A percentile compares a stretch with the other conserved stretches of the same genome.
Evolutionary conservation across 768 basidiomycete genomes (phyloP).

Genomic region (Phylloporus rhodoxanthus): DNA sequence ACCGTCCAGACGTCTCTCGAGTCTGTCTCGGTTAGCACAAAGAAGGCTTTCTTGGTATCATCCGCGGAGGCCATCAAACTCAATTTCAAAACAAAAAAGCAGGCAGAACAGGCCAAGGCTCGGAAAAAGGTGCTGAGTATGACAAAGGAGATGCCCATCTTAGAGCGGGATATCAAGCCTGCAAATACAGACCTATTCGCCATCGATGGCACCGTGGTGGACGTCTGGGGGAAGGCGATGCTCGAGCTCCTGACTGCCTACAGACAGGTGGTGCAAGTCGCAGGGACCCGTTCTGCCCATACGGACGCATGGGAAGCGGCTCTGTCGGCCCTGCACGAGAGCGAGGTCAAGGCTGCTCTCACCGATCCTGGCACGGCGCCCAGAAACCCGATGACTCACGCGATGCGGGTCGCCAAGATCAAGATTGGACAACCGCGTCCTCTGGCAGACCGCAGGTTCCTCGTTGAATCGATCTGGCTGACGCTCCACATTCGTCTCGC

Average conservation of each 20-base stretch:
- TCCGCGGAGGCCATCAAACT: constrained; percentile 13
- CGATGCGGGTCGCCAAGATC: constrained; percentile 46
- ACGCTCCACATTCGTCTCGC: constrained; percentile 49
- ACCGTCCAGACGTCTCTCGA: constrained; percentile 26
- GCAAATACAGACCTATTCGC: constrained; percentile 20
- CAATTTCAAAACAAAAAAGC: constrained; percentile 13
- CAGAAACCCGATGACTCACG: constrained; percentile 40
- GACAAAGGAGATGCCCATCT: constrained; percentile 18
- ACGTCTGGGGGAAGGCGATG: constrained; percentile 38
- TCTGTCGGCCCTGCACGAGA: constrained; percentile 44
- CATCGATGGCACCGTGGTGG: constrained; percentile 28
- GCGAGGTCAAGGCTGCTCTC: constrained; percentile 36
- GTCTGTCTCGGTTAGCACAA: constrained; percentile 21
- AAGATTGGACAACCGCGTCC: constrained; percentile 55
- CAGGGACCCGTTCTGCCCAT: constrained; percentile 50
- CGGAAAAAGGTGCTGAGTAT: constrained; percentile 14
- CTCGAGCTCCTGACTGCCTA: constrained; percentile 37
- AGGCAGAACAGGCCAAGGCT: constrained; percentile 1
- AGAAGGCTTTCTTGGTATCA: constrained; percentile 10
- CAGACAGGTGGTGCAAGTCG: constrained; percentile 33
- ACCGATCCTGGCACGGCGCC: constrained; percentile 33
- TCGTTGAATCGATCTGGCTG: constrained; percentile 55
- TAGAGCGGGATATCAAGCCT: constrained; percentile 27
- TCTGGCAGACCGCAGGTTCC: constrained; percentile 52
- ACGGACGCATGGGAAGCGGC: constrained; percentile 57